Base-by-base conservation (phyloP, 2,329 filamentous ascomycete genomes). In the Microdochium bolleyi region DNA sequence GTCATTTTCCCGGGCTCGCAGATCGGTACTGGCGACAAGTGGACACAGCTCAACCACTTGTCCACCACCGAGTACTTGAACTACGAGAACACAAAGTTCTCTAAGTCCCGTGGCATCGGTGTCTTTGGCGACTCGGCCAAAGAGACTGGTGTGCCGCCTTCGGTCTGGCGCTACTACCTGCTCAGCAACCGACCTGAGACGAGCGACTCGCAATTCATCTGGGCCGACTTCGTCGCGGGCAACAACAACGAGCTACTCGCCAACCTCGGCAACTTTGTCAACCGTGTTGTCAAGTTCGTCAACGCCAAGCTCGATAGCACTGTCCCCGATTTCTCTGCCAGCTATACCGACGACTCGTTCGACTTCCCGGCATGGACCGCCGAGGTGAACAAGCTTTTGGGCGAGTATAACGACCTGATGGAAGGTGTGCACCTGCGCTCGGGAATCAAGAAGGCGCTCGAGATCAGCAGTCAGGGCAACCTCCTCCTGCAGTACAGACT, bases 161-260 rank as follows among this genome's bases (percentile, higher is more conserved):
- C 87, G 55, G 85, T 90, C 14, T 91, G 86, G 86, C 76, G 87
- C 57, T 91, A 88, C 67, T 91, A 88, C 68, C 77, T 90, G 14
- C 76, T 90, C 48, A 81, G 85, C 49, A 83, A 84, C 64, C 76
- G 87, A 57, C 87, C 87, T 0, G 87, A 91, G 65, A 86, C 82
- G 19, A 79, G 82, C 30, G 87, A 90, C 61, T 83, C 83, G 2
- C 84, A 90, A 62, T 90, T 90, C 65, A 81, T 87, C 61, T 90
- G 87, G 87, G 77, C 55, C 49, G 75, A 80, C 49, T 89, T 90
- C 68, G 85, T 89, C 55, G 77, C 82, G 13, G 77, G 78, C 54
- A 90, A 90, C 73, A 91, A 91, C 73, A 87, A 83, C 62, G 84
- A 88, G 64, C 76, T 91, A 11, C 61, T 82, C 4, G 78, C 78